phyloP scores from a whole-genome alignment of 1,139 yeast species.

The Hanseniaspora sp. region DNA sequence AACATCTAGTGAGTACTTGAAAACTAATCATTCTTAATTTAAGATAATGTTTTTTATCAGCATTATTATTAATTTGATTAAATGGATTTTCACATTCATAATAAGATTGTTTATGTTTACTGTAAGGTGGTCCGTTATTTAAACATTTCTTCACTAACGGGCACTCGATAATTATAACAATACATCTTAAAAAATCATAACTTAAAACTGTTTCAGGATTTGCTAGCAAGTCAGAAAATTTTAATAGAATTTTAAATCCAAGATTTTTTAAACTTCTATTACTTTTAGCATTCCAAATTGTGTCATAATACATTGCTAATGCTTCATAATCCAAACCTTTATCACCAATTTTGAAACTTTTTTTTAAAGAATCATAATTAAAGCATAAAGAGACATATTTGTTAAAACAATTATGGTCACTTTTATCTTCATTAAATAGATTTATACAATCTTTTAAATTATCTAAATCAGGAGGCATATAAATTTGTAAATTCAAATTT shows the following conservation, averaged over 20 bases:
- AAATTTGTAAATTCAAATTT: background rate
- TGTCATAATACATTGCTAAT: background rate
- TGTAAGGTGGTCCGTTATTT: constrained; percentile 21
- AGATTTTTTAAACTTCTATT: background rate
- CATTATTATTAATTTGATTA: constrained; percentile 16
- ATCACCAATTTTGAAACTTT: background rate
- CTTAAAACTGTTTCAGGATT: constrained; percentile 21
- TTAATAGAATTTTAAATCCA: background rate
- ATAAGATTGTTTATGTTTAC: background rate
- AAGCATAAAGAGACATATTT: background rate
- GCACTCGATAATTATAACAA: constrained; percentile 50
- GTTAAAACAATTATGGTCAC: background rate
- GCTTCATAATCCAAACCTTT: background rate
- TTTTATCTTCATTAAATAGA: background rate
- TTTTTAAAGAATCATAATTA: background rate
- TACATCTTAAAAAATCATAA: constrained; percentile 35
- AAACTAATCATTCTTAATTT: constrained; percentile 48
- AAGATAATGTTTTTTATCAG: constrained; percentile 26
- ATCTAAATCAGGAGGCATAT: background rate
- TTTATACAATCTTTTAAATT: background rate
- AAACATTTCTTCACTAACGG: constrained; percentile 47
- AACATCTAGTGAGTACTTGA: constrained; percentile 52
- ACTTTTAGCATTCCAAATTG: background rate
- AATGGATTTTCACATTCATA: background rate
- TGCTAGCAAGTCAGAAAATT: constrained; percentile 19